phyloP scores from a whole-genome alignment of 768 basidiomycete species.

The Russula sp. region DNA sequence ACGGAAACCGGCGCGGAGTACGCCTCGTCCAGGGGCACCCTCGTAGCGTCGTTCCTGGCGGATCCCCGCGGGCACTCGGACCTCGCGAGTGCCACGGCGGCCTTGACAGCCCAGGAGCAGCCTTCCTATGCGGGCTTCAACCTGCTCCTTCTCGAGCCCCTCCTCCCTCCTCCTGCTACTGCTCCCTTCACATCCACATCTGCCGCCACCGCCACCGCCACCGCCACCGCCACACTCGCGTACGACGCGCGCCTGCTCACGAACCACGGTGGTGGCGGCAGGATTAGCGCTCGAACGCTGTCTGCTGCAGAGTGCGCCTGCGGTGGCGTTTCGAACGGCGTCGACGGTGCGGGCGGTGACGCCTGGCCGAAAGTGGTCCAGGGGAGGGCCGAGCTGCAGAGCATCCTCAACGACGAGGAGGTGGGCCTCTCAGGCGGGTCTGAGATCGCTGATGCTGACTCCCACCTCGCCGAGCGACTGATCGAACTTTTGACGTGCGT shows the following conservation, averaged over 20 bases:
- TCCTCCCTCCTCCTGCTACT: neutral
- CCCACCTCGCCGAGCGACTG: constrained; percentile 47
- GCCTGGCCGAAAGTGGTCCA: constrained; percentile 70
- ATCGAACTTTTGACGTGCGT: constrained; percentile 68
- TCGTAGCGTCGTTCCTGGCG: constrained; percentile 61
- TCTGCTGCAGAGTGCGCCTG: constrained; percentile 39
- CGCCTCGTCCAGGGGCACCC: constrained; percentile 56
- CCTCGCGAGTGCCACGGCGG: constrained; percentile 43
- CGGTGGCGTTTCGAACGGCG: constrained; percentile 68
- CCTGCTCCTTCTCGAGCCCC: constrained; percentile 55
- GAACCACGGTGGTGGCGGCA: constrained; percentile 64
- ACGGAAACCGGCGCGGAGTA: constrained; percentile 52
- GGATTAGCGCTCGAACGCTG: constrained; percentile 48
- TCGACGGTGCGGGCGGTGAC: constrained; percentile 53
- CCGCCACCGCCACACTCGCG: constrained; percentile 25
- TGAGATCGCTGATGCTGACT: constrained; percentile 40
- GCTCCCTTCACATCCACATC: neutral
- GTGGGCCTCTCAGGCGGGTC: neutral
- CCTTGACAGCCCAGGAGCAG: constrained; percentile 38
- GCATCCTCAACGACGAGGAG: constrained; percentile 30
- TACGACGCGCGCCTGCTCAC: constrained; percentile 56
- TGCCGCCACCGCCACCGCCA: neutral
- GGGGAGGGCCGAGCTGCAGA: constrained; percentile 43
- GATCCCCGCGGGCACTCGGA: constrained; percentile 30
- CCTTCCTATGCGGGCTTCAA: constrained; percentile 75